phyloP scores from a whole-genome alignment of 371 early-diverging fungal species.

The Mucor velutinosus region DNA sequence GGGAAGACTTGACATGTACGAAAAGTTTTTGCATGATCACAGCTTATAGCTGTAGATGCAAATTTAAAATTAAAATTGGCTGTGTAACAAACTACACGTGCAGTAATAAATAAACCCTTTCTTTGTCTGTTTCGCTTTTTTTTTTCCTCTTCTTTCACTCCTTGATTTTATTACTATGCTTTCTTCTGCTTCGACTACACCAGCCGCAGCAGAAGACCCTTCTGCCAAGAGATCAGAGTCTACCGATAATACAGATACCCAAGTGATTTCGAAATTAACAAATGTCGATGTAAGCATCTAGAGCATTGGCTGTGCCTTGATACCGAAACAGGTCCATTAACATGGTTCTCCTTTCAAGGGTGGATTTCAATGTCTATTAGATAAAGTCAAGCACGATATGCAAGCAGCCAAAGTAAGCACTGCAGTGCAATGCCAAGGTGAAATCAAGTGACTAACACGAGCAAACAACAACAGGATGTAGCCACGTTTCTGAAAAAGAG shows the following conservation, averaged over 20 bases:
- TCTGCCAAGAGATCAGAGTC: neutral
- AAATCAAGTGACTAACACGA: no score
- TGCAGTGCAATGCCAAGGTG: no score
- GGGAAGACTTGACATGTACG: conserved; percentile 28
- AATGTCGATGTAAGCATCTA: conserved; percentile 21
- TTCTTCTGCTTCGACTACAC: neutral
- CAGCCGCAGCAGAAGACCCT: neutral
- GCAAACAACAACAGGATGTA: conserved; percentile 33
- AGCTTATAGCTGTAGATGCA: neutral
- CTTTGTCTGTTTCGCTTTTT: conserved; percentile 4
- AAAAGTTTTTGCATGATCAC: conserved; percentile 33
- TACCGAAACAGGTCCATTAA: neutral
- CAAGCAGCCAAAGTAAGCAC: conserved; percentile 40
- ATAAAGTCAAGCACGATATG: conserved; percentile 49
- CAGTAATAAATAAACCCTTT: neutral
- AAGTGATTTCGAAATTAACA: conserved; percentile 14
- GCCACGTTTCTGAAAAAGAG: conserved; percentile 53
- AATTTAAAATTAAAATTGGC: neutral
- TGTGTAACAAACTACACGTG: neutral
- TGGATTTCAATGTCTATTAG: conserved; percentile 43
- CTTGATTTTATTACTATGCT: neutral
- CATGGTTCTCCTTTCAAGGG: conserved; percentile 15
- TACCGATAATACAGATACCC: neutral
- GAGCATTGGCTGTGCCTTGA: neutral
- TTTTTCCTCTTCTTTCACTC: neutral